Base-by-base conservation (phyloP, 2,329 filamentous ascomycete species). In the Fusarium pseudograminearum region DNA sequence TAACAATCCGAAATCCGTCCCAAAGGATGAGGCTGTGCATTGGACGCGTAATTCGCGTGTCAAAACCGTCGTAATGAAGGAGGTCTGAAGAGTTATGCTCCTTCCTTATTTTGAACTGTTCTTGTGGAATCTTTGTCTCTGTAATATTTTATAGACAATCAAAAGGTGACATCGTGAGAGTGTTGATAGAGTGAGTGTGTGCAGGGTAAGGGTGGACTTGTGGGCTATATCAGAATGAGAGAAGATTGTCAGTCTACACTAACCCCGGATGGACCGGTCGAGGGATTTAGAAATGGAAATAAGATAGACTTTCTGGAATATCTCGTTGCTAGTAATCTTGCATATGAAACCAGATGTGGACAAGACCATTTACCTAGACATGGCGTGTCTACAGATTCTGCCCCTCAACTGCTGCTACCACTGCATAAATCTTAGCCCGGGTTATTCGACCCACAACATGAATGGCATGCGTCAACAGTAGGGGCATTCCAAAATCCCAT, bases 1-100 rank as follows among this genome's bases (percentile, higher is more conserved):
- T n/a, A 15, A 28, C 26, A 52, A 6, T 11, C 48, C 48, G n/a
- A 22, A 52, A 41, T 22, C 48, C 24, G 48, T 20, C 34, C n/a
- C 11, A 20, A 7, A 52, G 48, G 34, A 52, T 52, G 48, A 52
- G 48, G 48, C 48, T 52, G 48, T 52, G 48, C 48, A 52, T 41
- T 20, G 48, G 34, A 36, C 48, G 48, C 48, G 48, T 41, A 52
- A 52, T 40, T 52, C 24, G 18, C 48, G 15, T 52, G 10, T 38
- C 10, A 18, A 22, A 41, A 40, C 11, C n/a, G 14, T 52, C 48
- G 48, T 40, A 26, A 52, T 22, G 34, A 30, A 24, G 33, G 24
- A 22, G 5, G 24, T n/a, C 26, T 34, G 33, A 16, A 18, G 4
- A 4, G 5, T 24, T 38, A 28, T 15, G 2, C 14, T 20, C 34